These are phyloP conservation scores for Monosporascus sp. DNA, from an alignment of 2,329 filamentous ascomycete species.

Conservation along the genomic window DNA sequence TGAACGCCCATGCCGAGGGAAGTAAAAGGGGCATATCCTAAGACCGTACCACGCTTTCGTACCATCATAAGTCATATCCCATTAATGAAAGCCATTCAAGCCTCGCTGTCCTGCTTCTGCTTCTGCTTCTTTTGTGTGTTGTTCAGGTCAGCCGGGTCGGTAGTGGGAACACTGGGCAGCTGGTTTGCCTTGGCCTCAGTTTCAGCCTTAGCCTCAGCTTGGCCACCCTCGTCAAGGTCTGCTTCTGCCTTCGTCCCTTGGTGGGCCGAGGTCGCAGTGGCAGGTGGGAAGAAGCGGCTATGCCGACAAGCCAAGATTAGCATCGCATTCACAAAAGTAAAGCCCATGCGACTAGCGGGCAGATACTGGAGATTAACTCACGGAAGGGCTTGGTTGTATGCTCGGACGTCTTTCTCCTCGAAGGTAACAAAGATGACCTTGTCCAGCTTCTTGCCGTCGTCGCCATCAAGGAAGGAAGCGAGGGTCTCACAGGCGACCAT, in stretches of 20 bases:
- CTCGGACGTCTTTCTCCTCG: slow-evolving; percentile 66
- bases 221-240: slow-evolving; percentile 1
- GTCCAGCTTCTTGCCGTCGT: slow-evolving; percentile 50
- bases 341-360: neutral
- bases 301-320: neutral
- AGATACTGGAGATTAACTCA: slow-evolving; percentile 41
- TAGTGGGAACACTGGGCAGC: slow-evolving; percentile 31
- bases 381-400: slow-evolving; percentile 70
- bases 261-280: slow-evolving; percentile 4
- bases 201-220: slow-evolving; percentile 8
- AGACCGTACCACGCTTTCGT: neutral
- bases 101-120: slow-evolving; percentile 20
- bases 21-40: neutral
- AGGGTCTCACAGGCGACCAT: slow-evolving; percentile 60
- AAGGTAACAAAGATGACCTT: slow-evolving; percentile 84
- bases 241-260: slow-evolving; percentile 11
- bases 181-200: slow-evolving; percentile 21
- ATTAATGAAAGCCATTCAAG: slow-evolving; percentile 1
- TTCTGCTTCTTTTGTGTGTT: slow-evolving; percentile 30
- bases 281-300: slow-evolving; percentile 23
- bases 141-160: slow-evolving; percentile 26
- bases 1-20: neutral
- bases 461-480: slow-evolving; percentile 46
- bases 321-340: neutral
- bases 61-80: neutral